Percentiles rank a stretch among this genome's conserved stretches.
phyloP scores from a whole-genome alignment of 106 monocot species.

The Dendrobium nobile region DNA sequence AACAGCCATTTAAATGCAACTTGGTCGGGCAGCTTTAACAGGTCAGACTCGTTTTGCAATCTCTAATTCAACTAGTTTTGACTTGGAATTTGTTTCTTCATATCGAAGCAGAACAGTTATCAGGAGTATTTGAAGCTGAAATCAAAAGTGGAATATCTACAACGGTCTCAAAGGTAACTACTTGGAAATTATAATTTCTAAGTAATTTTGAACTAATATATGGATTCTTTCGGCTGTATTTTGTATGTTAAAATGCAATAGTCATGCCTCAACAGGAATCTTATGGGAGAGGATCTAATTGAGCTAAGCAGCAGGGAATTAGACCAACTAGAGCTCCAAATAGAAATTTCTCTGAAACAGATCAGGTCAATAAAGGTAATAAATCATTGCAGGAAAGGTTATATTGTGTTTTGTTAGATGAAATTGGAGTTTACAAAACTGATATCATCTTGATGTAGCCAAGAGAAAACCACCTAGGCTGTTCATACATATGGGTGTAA shows the following conservation, averaged over 20 bases:
- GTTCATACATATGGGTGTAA: no score
- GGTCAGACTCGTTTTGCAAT: neutral
- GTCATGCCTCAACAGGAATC: constrained; percentile 30
- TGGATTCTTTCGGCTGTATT: neutral
- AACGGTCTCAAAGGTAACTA: constrained; percentile 50
- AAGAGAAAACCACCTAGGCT: no score
- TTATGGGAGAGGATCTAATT: constrained; percentile 65
- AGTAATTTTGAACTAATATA: neutral
- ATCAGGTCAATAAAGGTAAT: constrained; percentile 63
- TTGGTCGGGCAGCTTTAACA: no score
- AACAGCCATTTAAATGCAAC: no score
- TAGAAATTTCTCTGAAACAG: constrained; percentile 55
- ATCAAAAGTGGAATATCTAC: constrained; percentile 46
- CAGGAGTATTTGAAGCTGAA: constrained; percentile 63
- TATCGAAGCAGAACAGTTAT: constrained; percentile 35
- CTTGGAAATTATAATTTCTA: neutral
- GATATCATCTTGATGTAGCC: no score
- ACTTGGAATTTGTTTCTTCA: neutral
- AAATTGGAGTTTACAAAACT: no score
- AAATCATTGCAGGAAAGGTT: no score
- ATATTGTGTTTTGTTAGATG: no score
- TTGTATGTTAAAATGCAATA: neutral
- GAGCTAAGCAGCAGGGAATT: constrained; percentile 45
- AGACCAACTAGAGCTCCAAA: constrained; percentile 61
- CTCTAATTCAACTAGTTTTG: neutral